Percentiles rank a stretch among this genome's conserved stretches.
Conservation (phyloP, 192 early-diverging fungal species). For the Geranomyces michiganensis region DNA sequence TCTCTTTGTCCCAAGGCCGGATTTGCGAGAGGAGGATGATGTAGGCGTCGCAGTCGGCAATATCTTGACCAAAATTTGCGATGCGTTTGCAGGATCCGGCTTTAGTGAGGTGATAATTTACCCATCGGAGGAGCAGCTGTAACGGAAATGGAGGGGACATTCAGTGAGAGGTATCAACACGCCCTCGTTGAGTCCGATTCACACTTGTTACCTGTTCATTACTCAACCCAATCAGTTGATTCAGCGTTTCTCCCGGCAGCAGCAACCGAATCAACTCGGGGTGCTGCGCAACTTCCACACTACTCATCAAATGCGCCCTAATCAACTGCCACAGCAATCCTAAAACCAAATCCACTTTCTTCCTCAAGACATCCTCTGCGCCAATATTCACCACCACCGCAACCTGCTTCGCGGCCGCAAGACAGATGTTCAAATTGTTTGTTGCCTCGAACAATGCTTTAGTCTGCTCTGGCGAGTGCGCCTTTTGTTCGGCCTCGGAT, state of each 20-base stretch:
- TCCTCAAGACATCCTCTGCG: constrained; percentile 37
- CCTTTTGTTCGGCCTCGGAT: background rate
- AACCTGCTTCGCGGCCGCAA: constrained; percentile 24
- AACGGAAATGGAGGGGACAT: too few species aligned
- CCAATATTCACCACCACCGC: constrained; percentile 43
- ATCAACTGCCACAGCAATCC: constrained; percentile 48
- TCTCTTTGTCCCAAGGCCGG: constrained; percentile 15
- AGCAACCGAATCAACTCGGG: constrained; percentile 43
- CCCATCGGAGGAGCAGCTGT: constrained; percentile 37
- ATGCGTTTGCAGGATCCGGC: constrained; percentile 20
- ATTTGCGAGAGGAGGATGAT: constrained; percentile 28
- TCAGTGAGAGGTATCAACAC: too few species aligned
- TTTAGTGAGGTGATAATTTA: constrained; percentile 40
- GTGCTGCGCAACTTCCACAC: constrained; percentile 32
- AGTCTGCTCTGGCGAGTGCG: constrained; percentile 18
- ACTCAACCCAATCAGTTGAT: constrained; percentile 24
- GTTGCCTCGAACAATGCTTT: constrained; percentile 32
- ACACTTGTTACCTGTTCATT: constrained; percentile 20
- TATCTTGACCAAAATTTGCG: constrained; percentile 33
- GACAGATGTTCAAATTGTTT: constrained; percentile 21
- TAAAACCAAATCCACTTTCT: constrained; percentile 37
- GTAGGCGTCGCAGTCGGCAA: constrained; percentile 34
- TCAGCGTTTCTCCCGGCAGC: constrained; percentile 35
- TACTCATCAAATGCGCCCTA: constrained; percentile 23
- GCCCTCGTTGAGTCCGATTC: background rate